These are phyloP conservation scores for Gnaphalium uliginosum DNA, from an alignment of 129 eudicot genomes.

Conservation along the genomic window DNA sequence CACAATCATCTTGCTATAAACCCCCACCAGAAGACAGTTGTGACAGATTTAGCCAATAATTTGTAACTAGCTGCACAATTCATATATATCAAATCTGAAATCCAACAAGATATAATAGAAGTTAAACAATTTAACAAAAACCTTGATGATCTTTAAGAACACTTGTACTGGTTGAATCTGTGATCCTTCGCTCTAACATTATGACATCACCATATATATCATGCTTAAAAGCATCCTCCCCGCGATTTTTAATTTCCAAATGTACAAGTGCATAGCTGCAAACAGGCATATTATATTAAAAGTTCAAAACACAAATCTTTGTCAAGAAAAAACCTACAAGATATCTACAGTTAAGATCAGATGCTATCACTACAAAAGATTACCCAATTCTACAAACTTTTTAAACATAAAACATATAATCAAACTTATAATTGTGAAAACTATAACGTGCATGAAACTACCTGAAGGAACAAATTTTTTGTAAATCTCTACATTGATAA, in stretches of 20 bases:
- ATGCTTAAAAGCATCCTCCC: constrained; percentile 87
- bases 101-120: constrained; percentile 1
- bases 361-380: neutral
- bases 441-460: no score
- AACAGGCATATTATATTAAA: constrained; percentile 10
- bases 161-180: constrained; percentile 65
- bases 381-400: no score
- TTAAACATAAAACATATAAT: no score
- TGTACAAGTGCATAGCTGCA: constrained; percentile 79
- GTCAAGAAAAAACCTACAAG: constrained; percentile 10
- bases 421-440: no score
- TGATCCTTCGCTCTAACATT: constrained; percentile 71
- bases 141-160: constrained; percentile 78
- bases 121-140: constrained; percentile 22
- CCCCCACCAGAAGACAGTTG: neutral
- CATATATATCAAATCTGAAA: neutral
- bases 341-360: constrained; percentile 6
- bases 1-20: neutral
- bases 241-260: constrained; percentile 76
- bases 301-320: constrained; percentile 14
- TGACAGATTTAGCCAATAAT: neutral
- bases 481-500: no score
- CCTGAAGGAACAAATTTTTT: no score
- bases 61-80: constrained; percentile 1
- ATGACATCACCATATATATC: constrained; percentile 70